Evolutionary conservation across 768 basidiomycete species (phyloP), one percentile per base, ranked within the genome.

Genomic region (Suillus occidentalis): DNA sequence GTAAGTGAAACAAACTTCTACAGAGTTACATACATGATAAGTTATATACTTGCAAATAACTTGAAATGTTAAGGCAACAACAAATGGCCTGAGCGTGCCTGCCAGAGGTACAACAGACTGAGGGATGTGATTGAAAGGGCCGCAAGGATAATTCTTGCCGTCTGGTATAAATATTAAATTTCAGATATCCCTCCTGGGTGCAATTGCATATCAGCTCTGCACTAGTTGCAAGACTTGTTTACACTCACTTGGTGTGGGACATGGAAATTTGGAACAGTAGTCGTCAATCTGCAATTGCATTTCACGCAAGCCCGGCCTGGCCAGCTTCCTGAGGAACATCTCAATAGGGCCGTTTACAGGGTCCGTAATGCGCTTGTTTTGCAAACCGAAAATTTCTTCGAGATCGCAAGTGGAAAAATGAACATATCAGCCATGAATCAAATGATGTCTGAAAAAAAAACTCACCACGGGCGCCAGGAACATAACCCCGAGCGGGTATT

Each of bases 31-130:
- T 59, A 42, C 25, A 59, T 42, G 39, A 59, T 59, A 42, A 59
- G 58, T 59, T 59, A 59, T 59, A 59, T 42, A 57, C 56, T 39
- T 28, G 57, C 25, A 40, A 58, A 28, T 28, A 40, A 9, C 13
- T 20, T 25, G 31, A 20, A 59, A 28, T 20, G 25, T 40, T 28
- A 7, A 3, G 25, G 40, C 25, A 6, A 37, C 22, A 59, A 25
- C 39, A 40, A 25, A 42, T 42, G 18, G 22, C 31, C 40, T n/a
- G 58, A 28, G 39, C 20, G 10, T 58, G 39, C 57, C 34, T 55
- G 53, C 34, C 53, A 37, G 14, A 18, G 22, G 22, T 59, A 59
- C 40, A 59, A 59, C 40, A 42, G 6, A 28, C 28, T 20, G 18
- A 7, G 40, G 58, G 18, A 59, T 39, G 42, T 34, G n/a, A 34